phyloP scores from a whole-genome alignment of 208 protist species.

The Leishmania amazonensis region DNA sequence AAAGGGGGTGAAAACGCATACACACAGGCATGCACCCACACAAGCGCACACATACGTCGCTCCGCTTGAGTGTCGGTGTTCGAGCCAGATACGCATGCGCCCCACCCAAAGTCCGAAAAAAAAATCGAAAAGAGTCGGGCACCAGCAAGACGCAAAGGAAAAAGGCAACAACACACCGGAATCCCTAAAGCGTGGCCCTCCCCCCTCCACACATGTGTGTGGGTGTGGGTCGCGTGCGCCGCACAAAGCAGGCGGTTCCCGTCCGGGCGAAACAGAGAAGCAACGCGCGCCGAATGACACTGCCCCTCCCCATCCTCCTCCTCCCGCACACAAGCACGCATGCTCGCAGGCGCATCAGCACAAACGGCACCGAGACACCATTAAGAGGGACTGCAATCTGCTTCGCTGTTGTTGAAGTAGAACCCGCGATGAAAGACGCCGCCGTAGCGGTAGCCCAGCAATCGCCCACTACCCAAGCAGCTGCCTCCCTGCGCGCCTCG shows the following conservation, averaged over 20 bases:
- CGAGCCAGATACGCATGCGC: background rate
- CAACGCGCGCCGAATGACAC: background rate
- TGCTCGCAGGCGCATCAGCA: background rate
- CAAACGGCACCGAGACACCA: background rate
- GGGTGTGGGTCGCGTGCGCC: background rate
- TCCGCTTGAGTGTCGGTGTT: background rate
- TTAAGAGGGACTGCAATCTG: background rate
- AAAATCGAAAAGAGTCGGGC: background rate
- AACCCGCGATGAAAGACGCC: slow-evolving; percentile 75
- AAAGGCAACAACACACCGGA: too few relatives aligned
- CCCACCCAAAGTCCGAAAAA: background rate
- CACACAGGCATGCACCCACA: background rate
- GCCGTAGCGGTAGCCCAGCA: slow-evolving; percentile 73
- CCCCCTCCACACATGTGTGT: background rate
- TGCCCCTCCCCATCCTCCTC: too few relatives aligned
- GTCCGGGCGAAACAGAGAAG: background rate
- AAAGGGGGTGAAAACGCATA: background rate
- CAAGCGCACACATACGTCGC: background rate
- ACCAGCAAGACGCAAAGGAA: slow-evolving; percentile 5
- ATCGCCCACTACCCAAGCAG: slow-evolving; percentile 35
- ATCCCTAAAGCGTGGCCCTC: background rate
- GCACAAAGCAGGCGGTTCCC: background rate
- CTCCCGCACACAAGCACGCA: background rate
- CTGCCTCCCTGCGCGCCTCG: slow-evolving; percentile 35
- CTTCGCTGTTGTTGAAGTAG: slow-evolving; percentile 28